Conservation (phyloP, 768 basidiomycete species). For the Leccinellum albellum region DNA sequence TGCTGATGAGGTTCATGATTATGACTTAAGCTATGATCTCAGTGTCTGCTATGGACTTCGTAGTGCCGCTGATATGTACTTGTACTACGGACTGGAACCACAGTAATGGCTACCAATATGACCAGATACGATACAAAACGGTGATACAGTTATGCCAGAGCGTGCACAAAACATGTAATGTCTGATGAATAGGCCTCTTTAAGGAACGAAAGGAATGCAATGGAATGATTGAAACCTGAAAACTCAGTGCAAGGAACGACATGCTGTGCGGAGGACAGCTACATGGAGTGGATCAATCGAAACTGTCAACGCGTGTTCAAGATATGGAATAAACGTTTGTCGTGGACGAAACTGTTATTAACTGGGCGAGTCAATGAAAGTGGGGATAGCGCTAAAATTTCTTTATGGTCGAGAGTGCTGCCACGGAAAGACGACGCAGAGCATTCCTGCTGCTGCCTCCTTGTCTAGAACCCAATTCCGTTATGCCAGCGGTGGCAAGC, state of each 20-base stretch:
- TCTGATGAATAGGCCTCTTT: not conserved
- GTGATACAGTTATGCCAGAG: slow-evolving; percentile 1
- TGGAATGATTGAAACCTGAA: not conserved
- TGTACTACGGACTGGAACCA: not conserved
- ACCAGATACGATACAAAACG: slow-evolving; percentile 15
- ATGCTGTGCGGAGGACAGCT: not conserved
- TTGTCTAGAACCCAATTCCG: slow-evolving; percentile 14
- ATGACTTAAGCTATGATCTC: not conserved
- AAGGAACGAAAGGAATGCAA: not conserved
- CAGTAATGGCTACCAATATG: not conserved
- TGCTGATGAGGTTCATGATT: not conserved
- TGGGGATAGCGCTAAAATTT: slow-evolving; percentile 7
- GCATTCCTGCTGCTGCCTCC: slow-evolving; percentile 17
- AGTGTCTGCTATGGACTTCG: not conserved
- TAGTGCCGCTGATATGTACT: not conserved
- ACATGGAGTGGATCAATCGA: not conserved
- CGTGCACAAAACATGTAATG: not conserved
- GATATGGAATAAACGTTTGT: slow-evolving; percentile 2
- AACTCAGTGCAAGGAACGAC: slow-evolving; percentile 7
- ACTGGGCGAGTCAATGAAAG: not conserved
- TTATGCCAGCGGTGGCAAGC: not conserved
- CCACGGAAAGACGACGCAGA: slow-evolving; percentile 30
- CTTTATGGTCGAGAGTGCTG: slow-evolving; percentile 30
- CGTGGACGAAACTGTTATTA: slow-evolving; percentile 1
- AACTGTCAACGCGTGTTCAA: slow-evolving; percentile 1